These are phyloP conservation scores for Lentinus tigrinus DNA, from an alignment of 768 basidiomycete genomes.

Conservation along the genomic window DNA sequence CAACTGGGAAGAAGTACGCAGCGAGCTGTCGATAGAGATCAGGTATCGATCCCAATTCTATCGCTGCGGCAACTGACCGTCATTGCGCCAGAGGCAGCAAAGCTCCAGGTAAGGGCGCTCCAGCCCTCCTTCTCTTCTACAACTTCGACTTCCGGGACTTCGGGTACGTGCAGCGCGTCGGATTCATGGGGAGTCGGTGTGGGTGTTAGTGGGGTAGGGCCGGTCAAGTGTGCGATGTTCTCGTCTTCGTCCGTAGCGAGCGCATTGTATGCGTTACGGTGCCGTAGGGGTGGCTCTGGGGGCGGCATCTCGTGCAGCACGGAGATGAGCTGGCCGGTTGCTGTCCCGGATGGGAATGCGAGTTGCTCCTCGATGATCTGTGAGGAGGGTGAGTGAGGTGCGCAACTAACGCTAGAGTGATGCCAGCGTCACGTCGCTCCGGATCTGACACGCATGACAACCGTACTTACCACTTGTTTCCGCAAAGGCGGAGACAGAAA, in stretches of 20 bases:
- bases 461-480: constrained; percentile 78
- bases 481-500: constrained; percentile 93
- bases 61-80: constrained; percentile 52
- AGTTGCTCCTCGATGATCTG: constrained; percentile 94
- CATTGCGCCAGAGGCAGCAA: constrained; percentile 67
- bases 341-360: constrained; percentile 92
- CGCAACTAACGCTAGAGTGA: neutral
- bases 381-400: neutral
- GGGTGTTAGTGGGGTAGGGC: too few species aligned
- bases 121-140: constrained; percentile 65
- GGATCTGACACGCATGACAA: too few species aligned
- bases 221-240: constrained; percentile 33
- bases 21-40: constrained; percentile 51
- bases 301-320: constrained; percentile 80
- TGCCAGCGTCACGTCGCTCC: too few species aligned
- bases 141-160: constrained; percentile 28
- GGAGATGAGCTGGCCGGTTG: constrained; percentile 92
- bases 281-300: constrained; percentile 56
- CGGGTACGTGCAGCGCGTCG: constrained; percentile 22
- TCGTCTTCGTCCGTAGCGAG: constrained; percentile 32
- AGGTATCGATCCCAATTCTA: neutral
- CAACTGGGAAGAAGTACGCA: constrained; percentile 86
- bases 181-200: constrained; percentile 2
- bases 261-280: constrained; percentile 56
- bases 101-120: constrained; percentile 76